Evolutionary conservation across 1,284 basidiomycete genomes (phyloP), one percentile per base, ranked within the genome.

Genomic region (Agroathelia rolfsii): DNA sequence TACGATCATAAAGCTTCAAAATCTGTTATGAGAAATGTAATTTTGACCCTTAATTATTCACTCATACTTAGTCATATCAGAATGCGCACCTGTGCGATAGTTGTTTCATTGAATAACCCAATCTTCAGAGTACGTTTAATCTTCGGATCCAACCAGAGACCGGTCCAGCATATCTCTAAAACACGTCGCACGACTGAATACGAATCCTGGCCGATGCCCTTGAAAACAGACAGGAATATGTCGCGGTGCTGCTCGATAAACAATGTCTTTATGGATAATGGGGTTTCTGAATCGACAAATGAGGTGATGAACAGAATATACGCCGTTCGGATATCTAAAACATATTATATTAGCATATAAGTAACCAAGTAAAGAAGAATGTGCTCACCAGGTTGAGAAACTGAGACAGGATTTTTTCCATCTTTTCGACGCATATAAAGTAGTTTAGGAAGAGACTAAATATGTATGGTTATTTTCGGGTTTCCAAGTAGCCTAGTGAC

Each of bases 241-340:
- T 79, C 75, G 8, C 67, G 61, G 35, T 74, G 76, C 44, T 79
- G 74, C 34, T 82, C 76, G 4, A 87, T 53, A 46, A 86, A 79
- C 0, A 61, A 49, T 0, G 62, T 47, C 48, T 86, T 86, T 32
- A 76, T 52, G 18, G 64, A 58, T 4, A 68, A 49, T 0, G 65
- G 42, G 1, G 64, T 60, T 5, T 64, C 53, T 18, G 51, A 47
- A 27, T 70, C 63, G 15, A 84, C 52, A 47, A 86, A 83, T 0
- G 79, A 81, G 4, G 82, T 57, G n/a, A 84, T 54, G 39, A 86
- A 69, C 2, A 76, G 53, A 18, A 83, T 50, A 34, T 75, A 82
- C 3, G 76, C 59, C 0, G 78, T 83, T 22, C 83, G 68, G 22
- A 86, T 85, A 48, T 85, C 83, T 78, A 36, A 28, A n/a, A n/a